Conservation (phyloP, 371 early-diverging fungal species). For the Mortierella sp. region DNA sequence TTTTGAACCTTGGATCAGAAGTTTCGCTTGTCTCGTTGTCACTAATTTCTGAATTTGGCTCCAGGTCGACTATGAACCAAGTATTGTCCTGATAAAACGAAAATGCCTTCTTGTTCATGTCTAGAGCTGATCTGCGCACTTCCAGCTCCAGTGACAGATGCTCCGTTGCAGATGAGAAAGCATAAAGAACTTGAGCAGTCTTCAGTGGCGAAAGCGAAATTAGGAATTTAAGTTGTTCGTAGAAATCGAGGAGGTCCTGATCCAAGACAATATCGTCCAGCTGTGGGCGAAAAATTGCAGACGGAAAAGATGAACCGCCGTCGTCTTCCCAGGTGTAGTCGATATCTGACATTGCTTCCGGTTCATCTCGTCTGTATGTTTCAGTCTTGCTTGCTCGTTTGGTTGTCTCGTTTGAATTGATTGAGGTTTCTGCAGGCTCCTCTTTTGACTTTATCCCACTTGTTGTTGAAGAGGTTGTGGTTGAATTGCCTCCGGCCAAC, state of each 20-base stretch:
- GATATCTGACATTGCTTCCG: not conserved
- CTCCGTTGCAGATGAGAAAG: constrained; percentile 50
- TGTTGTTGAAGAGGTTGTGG: not conserved
- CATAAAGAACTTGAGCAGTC: constrained; percentile 52
- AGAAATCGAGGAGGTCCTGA: constrained; percentile 50
- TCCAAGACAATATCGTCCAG: constrained; percentile 54
- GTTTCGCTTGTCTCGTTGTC: constrained; percentile 33
- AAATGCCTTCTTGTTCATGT: constrained; percentile 48
- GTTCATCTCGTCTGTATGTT: not conserved
- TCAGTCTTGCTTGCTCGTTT: not conserved
- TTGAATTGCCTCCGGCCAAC: not conserved
- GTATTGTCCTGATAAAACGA: constrained; percentile 56
- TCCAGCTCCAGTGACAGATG: constrained; percentile 47
- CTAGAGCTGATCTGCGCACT: constrained; percentile 31
- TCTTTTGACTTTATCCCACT: not conserved
- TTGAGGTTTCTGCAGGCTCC: not conserved
- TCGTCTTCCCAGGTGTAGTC: constrained; percentile 22
- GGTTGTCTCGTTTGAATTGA: not conserved
- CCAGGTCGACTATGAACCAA: constrained; percentile 54
- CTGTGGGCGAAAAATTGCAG: constrained; percentile 51
- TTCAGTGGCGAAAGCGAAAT: constrained; percentile 53
- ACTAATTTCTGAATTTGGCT: constrained; percentile 26
- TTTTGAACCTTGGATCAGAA: constrained; percentile 34
- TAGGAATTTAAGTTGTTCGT: constrained; percentile 51
- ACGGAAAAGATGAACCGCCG: constrained; percentile 9